phyloP scores from a whole-genome alignment of 2,329 filamentous ascomycete species.

The Monosporascus sp. region DNA sequence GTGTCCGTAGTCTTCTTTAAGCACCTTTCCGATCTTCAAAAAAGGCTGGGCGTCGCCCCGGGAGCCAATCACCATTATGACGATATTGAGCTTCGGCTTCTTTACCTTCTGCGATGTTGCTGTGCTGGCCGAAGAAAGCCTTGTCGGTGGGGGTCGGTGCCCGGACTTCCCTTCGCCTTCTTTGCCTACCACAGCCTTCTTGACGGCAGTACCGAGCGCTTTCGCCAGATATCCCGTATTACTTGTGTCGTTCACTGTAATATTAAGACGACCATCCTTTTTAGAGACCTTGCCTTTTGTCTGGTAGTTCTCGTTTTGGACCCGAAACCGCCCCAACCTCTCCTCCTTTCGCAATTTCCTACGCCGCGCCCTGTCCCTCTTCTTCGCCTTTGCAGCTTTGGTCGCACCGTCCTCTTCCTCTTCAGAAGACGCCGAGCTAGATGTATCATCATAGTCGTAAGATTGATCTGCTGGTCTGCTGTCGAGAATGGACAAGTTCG shows the following conservation, averaged over 20 bases:
- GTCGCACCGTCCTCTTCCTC: constrained; percentile 11
- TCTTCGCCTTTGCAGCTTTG: constrained; percentile 1
- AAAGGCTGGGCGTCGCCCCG: constrained; percentile 80
- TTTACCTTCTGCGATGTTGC: constrained; percentile 23
- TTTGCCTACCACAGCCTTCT: constrained; percentile 43
- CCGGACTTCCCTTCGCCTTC: constrained; percentile 16
- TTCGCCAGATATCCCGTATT: constrained; percentile 69
- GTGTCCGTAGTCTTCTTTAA: constrained; percentile 67
- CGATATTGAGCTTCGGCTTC: constrained; percentile 63
- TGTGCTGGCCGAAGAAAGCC: constrained; percentile 27
- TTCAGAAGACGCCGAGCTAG: constrained; percentile 15
- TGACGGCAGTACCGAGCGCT: constrained; percentile 59
- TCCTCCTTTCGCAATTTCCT: constrained; percentile 13
- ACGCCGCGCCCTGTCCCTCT: constrained; percentile 10
- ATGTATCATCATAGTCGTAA: constrained; percentile 8
- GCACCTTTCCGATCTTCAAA: constrained; percentile 64
- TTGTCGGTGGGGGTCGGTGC: constrained; percentile 10
- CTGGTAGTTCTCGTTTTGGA: constrained; percentile 59
- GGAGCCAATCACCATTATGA: constrained; percentile 78
- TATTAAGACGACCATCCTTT: constrained; percentile 64
- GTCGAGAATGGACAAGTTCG: constrained; percentile 15
- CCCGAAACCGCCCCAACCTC: constrained; percentile 48
- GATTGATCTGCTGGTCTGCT: constrained; percentile 2
- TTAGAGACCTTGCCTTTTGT: constrained; percentile 61
- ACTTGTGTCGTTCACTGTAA: constrained; percentile 65